A percentile compares a stretch with the other conserved stretches of the same genome.
These are phyloP conservation scores for Arthroderma sp. DNA, from an alignment of 2,329 filamentous ascomycete species.

Conservation along the genomic window DNA sequence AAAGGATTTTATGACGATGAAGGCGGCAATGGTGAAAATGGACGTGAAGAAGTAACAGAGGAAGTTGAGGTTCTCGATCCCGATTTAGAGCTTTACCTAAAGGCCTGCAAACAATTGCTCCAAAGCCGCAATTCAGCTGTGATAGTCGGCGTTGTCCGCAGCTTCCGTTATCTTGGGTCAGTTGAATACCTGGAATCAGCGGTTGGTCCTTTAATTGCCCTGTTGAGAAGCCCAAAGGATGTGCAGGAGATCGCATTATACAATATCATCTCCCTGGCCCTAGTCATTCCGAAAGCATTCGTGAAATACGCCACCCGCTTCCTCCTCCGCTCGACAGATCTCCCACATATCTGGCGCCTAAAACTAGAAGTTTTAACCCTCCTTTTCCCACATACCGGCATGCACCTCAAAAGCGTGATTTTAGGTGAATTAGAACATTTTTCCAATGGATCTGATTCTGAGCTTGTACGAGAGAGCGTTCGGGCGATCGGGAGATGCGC, in stretches of 20 bases:
- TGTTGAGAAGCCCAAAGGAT: slow-evolving; percentile 72
- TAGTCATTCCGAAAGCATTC: slow-evolving; percentile 64
- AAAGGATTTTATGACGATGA: slow-evolving; percentile 75
- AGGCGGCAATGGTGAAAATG: slow-evolving; percentile 31
- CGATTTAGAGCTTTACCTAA: slow-evolving; percentile 70
- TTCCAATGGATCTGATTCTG: slow-evolving; percentile 58
- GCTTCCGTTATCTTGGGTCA: slow-evolving; percentile 74
- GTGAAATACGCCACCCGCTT: slow-evolving; percentile 83
- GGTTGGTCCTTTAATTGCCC: slow-evolving; percentile 71
- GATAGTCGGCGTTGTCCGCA: slow-evolving; percentile 71
- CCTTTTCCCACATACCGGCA: slow-evolving; percentile 70
- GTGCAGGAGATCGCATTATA: slow-evolving; percentile 82
- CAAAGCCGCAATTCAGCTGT: slow-evolving; percentile 90
- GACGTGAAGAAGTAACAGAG: slow-evolving; percentile 30
- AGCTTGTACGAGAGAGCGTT: slow-evolving; percentile 76
- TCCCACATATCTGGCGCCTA: slow-evolving; percentile 70
- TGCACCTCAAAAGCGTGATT: slow-evolving; percentile 69
- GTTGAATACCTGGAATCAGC: slow-evolving; percentile 59
- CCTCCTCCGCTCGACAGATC: slow-evolving; percentile 66
- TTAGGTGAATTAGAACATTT: slow-evolving; percentile 92
- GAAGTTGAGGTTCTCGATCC: slow-evolving; percentile 55
- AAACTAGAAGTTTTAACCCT: slow-evolving; percentile 86
- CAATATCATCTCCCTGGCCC: slow-evolving; percentile 88
- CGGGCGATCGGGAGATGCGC: slow-evolving; percentile 88
- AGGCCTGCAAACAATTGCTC: slow-evolving; percentile 66